Conservation (phyloP, 2,329 filamentous ascomycete genomes). For the Elsinoe perseae region DNA sequence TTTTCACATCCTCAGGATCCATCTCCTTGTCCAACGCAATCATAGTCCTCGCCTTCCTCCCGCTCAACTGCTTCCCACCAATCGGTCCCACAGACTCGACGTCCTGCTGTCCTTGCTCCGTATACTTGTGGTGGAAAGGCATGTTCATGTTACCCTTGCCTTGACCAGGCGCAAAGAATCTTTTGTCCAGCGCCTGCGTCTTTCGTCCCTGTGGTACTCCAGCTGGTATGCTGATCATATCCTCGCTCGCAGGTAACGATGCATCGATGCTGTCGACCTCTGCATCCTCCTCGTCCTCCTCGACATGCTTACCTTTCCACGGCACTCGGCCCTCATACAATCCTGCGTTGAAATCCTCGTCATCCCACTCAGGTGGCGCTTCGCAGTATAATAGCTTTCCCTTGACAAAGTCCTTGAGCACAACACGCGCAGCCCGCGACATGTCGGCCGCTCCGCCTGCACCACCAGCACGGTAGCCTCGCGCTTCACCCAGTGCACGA, state of each 20-base stretch:
- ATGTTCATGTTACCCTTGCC: constrained; percentile 58
- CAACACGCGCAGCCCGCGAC: constrained; percentile 77
- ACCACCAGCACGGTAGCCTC: constrained; percentile 85
- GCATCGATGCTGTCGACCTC: constrained; percentile 21
- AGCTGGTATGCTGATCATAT: constrained; percentile 36
- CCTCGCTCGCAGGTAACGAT: constrained; percentile 36
- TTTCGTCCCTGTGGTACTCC: constrained; percentile 54
- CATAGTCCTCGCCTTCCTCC: constrained; percentile 74
- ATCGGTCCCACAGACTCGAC: constrained; percentile 22
- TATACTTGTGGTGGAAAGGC: constrained; percentile 88
- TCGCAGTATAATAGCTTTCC: constrained; percentile 90
- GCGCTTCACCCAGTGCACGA: constrained; percentile 73
- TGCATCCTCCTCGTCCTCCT: constrained; percentile 28
- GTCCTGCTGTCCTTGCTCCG: constrained; percentile 59
- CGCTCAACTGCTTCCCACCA: constrained; percentile 62
- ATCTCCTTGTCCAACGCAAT: constrained; percentile 76
- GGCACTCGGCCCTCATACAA: constrained; percentile 84
- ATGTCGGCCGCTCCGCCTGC: constrained; percentile 79
- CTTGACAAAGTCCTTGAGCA: constrained; percentile 96
- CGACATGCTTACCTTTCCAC: constrained; percentile 61
- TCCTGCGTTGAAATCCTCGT: constrained; percentile 73
- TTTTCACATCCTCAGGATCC: constrained; percentile 52
- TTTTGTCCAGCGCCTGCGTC: constrained; percentile 69
- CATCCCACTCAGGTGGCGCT: constrained; percentile 70
- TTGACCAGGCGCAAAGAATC: constrained; percentile 70